Evolutionary conservation across 768 basidiomycete genomes (phyloP), one percentile per base, ranked within the genome.

Genomic region (Suillus lakei): DNA sequence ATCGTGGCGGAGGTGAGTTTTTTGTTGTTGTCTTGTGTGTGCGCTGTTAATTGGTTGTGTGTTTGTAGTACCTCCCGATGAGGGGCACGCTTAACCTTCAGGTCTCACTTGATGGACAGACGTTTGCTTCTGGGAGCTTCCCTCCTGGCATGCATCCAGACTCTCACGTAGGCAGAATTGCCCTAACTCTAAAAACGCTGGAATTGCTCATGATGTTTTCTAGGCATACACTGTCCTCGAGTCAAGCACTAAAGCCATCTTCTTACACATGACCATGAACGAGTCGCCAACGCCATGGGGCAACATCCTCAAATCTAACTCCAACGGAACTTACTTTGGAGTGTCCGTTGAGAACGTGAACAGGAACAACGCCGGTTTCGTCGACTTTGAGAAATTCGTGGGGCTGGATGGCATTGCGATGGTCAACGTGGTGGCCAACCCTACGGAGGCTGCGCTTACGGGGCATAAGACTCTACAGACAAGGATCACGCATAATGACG

Each of bases 371-470:
- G 74, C 80, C 0, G 98, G 98, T 5, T 99, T 85, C 72, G 96
- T 95, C 38, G 97, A 99, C 76, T 99, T 99, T 69, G 98, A 99
- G 81, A 99, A 99, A 83, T 91, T 98, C 85, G 87, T 92, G 63
- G 96, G 96, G 12, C 78, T 99, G 58, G 96, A 99, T 74, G 98
- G 98, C 0, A 97, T 99, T 67, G 97, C 97, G 6, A 79, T 99
- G 55, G 85, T 96, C 69, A 99, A 99, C 72, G 72, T 98, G 43
- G 95, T 99, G 8, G 78, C 90, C 7, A 98, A 99, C 72, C 84
- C 94, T 0, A 80, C 83, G 0, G 89, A 94, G 58, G 95, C 96
- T 0, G 78, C 81, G 5, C 73, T 97, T 5, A 86, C 88, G 0
- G 87, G 89, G 5, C 77, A 73, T 53, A 99, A 99, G 82, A 80